Base-by-base conservation (phyloP, 345 rosid species). In the Triadica sebifera region DNA sequence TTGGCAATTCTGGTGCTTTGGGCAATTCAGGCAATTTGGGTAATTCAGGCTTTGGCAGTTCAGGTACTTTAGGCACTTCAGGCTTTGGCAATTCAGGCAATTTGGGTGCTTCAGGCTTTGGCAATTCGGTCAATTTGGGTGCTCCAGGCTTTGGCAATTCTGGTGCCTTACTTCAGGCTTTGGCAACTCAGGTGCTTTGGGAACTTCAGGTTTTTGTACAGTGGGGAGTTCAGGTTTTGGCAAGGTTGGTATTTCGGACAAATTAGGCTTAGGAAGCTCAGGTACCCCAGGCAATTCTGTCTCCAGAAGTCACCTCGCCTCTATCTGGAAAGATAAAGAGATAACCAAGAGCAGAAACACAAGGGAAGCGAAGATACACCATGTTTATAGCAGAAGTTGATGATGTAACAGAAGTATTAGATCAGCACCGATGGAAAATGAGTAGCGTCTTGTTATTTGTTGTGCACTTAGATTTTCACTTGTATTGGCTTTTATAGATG, bases 401-500 rank as follows among this genome's bases (percentile, higher is more conserved):
- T 5, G 34, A 43, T 10, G 10, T 4, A 63, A 17, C 38, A 17
- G 38, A 15, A 38, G 20, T 16, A 17, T 55, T 0, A 3, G 59
- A 55, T 19, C 24, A 16, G 6, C 7, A 43, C 4, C 10, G 10
- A 43, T 10, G 19, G 22, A 55, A 55, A 16, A 15, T 15, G 46
- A 63, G 8, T 6, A 60, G 24, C 25, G 12, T 60, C 6, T 29
- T 22, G 4, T 52, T 60, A 2, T 37, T 38, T 2, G 17, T 63
- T 39, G 6, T 64, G 45, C 17, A 20, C 39, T 4, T 63, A 38
- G 29, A 17, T 63, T 39, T 41, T 17, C 24, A 39, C 22, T 7
- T 63, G 67, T 17, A 15, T 8, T 17, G 47, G 50, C 50, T 17
- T 63, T 63, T 63, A 63, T 63, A 63, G 67, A 63, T 16, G n/a